Conservation (phyloP, 257 asterid genomes). For the Primulina eburnea region DNA sequence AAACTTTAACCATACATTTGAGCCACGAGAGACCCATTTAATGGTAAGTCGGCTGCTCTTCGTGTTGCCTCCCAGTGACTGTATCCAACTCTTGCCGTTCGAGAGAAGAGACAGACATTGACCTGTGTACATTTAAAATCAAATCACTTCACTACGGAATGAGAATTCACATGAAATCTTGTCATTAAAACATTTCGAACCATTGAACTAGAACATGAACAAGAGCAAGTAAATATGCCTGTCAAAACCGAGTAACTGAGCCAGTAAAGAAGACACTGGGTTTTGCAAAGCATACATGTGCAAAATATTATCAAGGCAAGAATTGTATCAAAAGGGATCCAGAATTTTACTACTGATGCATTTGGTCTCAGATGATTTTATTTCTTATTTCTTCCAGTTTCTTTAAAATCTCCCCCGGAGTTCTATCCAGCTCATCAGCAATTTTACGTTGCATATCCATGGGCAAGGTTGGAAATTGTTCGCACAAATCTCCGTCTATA, state of each 20-base stretch:
- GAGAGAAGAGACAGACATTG: background rate
- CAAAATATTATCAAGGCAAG: background rate
- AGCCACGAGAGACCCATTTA: background rate
- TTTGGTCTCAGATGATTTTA: conserved; percentile 61
- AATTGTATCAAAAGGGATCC: background rate
- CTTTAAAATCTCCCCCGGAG: conserved; percentile 93
- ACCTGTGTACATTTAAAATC: background rate
- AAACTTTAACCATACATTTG: background rate
- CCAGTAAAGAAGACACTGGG: background rate
- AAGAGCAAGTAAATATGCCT: background rate
- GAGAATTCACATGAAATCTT: background rate
- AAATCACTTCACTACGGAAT: background rate
- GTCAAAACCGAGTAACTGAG: background rate
- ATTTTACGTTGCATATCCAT: conserved; percentile 96
- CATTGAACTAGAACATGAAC: conserved; percentile 1
- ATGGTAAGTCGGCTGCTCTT: background rate
- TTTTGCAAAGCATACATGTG: background rate
- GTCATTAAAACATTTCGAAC: background rate
- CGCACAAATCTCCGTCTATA: conserved; percentile 94
- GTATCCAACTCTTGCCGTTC: background rate
- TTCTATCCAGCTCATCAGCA: conserved; percentile 95
- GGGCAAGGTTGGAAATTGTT: conserved; percentile 86
- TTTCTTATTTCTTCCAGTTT: conserved; percentile 93
- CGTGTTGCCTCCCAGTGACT: background rate
- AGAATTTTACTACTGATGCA: conserved; percentile 20